Evolutionary conservation across 495 filamentous ascomycete genomes (phyloP), one percentile per base, ranked within the genome.

Genomic region (Pyrenula massariospora): DNA sequence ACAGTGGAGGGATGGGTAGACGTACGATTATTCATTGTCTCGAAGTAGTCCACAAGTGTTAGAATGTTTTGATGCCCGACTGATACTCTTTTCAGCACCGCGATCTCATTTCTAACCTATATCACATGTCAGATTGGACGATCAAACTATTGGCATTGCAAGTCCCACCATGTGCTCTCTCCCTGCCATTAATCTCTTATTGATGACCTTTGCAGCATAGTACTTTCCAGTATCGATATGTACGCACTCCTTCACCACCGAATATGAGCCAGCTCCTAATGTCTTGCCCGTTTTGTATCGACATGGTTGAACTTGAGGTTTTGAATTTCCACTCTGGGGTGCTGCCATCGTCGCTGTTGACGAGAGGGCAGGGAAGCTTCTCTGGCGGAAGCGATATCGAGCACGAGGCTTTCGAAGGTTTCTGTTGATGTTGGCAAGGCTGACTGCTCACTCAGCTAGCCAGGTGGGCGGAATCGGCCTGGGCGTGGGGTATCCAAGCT

Each of bases 261-360:
- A 96, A 73, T 98, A 98, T 49, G 89, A 94, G 57, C 93, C 93
- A 2, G 93, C 90, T 56, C 93, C 93, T 25, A 98, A 74, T 10
- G 93, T 96, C 79, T 97, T 98, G 58, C 93, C 93, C 1, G 95
- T 96, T 75, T 97, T 98, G 80, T 98, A 98, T 55, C 94, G 82
- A 66, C 86, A 89, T 54, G 86, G 86, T 64, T 89, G 83, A 47
- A 89, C 77, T 65, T 85, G 81, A 22, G 84, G 82, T 57, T 42
- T 42, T 42, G 31, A 15, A 15, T 42, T 42, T 42, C 31, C 31
- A 42, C 8, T 8, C 31, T 42, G 31, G 5, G 31, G 31, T 42
- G 31, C 31, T 15, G 31, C 31, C 31, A 42, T 42, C 31, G 31
- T 42, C 15, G 31, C 31, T 5, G 31, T 42, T 15, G 8, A 15